phyloP scores from a whole-genome alignment of 495 filamentous ascomycete genomes.

The Ramalina intermedia region DNA sequence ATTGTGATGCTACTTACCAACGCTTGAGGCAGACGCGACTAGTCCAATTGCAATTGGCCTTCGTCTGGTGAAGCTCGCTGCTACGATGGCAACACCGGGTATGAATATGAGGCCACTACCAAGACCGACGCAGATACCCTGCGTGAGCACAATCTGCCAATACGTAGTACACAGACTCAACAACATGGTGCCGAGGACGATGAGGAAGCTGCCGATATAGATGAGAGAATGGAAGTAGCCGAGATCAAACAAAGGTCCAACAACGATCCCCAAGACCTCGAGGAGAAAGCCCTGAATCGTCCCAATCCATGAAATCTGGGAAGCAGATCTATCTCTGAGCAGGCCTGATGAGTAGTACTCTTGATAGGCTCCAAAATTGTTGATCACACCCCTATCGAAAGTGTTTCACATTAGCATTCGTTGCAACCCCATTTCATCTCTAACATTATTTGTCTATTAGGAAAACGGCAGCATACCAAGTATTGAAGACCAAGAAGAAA shows the following conservation, averaged over 20 bases:
- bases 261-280: constrained; percentile 24
- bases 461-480: constrained; percentile 12
- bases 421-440: neutral
- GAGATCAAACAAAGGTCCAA: constrained; percentile 29
- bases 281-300: constrained; percentile 29
- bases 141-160: constrained; percentile 25
- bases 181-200: constrained; percentile 34
- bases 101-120: constrained; percentile 28
- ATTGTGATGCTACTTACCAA: constrained; percentile 11
- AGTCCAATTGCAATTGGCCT: constrained; percentile 33
- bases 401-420: neutral
- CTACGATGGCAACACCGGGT: constrained; percentile 27
- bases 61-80: constrained; percentile 27
- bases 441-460: neutral
- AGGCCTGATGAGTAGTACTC: constrained; percentile 14
- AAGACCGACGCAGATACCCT: constrained; percentile 16
- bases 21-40: constrained; percentile 25
- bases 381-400: constrained; percentile 22
- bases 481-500: constrained; percentile 21
- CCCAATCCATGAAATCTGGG: constrained; percentile 34
- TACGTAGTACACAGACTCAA: constrained; percentile 28
- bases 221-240: constrained; percentile 27
- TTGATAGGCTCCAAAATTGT: constrained; percentile 29
- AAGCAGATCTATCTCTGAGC: constrained; percentile 16
- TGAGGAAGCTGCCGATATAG: constrained; percentile 18